Evolutionary conservation across 345 rosid genomes (phyloP).

Genomic region (Lumnitzera littorea): DNA sequence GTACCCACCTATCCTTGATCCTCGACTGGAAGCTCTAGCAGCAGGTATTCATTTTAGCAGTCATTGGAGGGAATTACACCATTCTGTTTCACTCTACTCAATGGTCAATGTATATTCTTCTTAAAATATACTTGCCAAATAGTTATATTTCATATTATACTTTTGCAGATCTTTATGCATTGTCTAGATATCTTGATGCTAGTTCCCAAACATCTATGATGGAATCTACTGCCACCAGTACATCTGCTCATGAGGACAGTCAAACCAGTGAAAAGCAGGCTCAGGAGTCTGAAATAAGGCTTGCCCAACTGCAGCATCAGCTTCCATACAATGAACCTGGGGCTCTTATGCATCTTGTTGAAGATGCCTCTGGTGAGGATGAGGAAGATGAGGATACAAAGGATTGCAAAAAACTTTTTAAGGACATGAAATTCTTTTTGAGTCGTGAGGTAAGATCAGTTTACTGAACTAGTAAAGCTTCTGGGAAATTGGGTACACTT

Average conservation of each 20-base stretch:
- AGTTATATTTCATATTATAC: background rate
- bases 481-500: background rate
- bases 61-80: background rate
- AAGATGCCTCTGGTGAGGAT: slow-evolving; percentile 43
- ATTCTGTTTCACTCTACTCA: background rate
- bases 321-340: slow-evolving; percentile 92
- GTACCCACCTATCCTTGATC: slow-evolving; percentile 91
- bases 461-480: background rate
- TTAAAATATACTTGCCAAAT: background rate
- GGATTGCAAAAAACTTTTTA: slow-evolving; percentile 67
- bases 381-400: slow-evolving; percentile 92
- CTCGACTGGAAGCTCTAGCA: slow-evolving; percentile 81
- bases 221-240: slow-evolving; percentile 28
- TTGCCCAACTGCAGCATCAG: slow-evolving; percentile 94
- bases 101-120: background rate
- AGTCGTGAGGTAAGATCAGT: slow-evolving; percentile 78
- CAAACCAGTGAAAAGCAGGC: slow-evolving; percentile 17
- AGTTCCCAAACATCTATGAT: slow-evolving; percentile 33
- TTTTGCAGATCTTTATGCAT: slow-evolving; percentile 81
- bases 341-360: slow-evolving; percentile 84
- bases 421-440: slow-evolving; percentile 69
- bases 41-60: slow-evolving; percentile 37
- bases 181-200: slow-evolving; percentile 70
- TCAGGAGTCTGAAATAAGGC: slow-evolving; percentile 75
- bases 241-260: slow-evolving; percentile 31